Evolutionary conservation across 495 filamentous ascomycete species (phyloP), one percentile per base, ranked within the genome.

Genomic region (Aspergillus hancockii): DNA sequence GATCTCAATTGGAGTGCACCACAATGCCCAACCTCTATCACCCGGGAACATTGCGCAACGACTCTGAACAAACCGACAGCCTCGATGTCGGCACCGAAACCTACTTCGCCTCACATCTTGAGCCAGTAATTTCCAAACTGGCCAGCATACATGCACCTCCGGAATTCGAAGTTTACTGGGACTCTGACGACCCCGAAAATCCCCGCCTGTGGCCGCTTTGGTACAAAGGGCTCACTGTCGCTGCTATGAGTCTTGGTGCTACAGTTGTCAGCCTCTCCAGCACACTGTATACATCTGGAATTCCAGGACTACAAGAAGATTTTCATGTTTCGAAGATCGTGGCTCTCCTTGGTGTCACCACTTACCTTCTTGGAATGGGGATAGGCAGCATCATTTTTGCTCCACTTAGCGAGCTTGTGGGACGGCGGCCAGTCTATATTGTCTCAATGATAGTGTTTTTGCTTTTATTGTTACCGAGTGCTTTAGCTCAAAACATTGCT

Each of bases 361-460:
- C 84, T 5, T 94, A 93, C 59, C 64, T 76, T n/a, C 21, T 75
- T 3, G 73, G 91, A 0, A 75, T 93, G 43, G 91, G 87, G 0
- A 64, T 76, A 4, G 91, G 91, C 0, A 83, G 81, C 40, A 65
- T 94, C 40, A 61, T 93, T 5, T 74, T 91, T n/a, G 91, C 90
- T 38, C 89, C 89, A 0, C 67, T 91, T 57, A 85, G 81, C 47
- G 90, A 94, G 70, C 76, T 92, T 55, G 90, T 84, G 57, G 90
- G 90, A 0, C 78, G 90, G 21, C 70, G 84, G 28, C 83, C 84
- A 16, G 82, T 93, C 18, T 92, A 91, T 63, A 65, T 89, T 6
- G 65, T 78, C n/a, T 81, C 83, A 51, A 68, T 89, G 69, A 61
- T 71, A 12, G 59, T 86, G 12, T 92, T 86, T 67, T 76, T 78